These are phyloP conservation scores for Chytridium lagenaria DNA, from an alignment of 371 early-diverging fungal genomes.

Conservation along the genomic window DNA sequence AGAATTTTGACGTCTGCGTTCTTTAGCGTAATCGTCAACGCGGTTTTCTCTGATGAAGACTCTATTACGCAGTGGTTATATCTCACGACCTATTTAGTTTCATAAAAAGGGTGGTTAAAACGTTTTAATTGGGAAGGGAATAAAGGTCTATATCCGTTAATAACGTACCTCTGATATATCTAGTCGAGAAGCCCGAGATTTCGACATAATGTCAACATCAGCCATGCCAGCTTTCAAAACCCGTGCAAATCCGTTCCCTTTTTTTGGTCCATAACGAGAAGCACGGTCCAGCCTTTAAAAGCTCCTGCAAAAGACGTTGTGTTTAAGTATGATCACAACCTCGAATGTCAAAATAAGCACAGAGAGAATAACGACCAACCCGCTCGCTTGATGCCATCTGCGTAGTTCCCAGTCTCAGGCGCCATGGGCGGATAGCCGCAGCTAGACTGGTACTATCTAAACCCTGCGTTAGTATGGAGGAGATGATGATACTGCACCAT, in stretches of 20 bases:
- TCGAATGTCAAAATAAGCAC: no score
- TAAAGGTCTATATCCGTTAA: neutral
- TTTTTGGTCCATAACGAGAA: constrained; percentile 7
- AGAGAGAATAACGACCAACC: no score
- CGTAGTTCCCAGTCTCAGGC: neutral
- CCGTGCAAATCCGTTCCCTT: neutral
- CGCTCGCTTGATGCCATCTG: neutral
- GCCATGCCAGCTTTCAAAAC: constrained; percentile 22
- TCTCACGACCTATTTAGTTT: neutral
- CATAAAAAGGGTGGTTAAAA: no score
- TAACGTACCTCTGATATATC: neutral
- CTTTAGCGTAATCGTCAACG: neutral
- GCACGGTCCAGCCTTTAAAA: constrained; percentile 20
- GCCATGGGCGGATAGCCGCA: neutral
- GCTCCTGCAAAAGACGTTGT: constrained; percentile 6
- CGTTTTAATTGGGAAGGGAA: no score
- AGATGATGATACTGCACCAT: no score
- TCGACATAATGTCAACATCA: neutral
- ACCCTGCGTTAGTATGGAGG: neutral
- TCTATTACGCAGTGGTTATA: neutral
- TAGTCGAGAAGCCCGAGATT: constrained; percentile 1
- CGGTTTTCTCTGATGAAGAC: neutral
- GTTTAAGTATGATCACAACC: no score
- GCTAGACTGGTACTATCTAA: neutral
- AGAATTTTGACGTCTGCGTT: neutral